Evolutionary conservation across 805 yeast species (phyloP).

Genomic region (Myxozyma nipponensis): DNA sequence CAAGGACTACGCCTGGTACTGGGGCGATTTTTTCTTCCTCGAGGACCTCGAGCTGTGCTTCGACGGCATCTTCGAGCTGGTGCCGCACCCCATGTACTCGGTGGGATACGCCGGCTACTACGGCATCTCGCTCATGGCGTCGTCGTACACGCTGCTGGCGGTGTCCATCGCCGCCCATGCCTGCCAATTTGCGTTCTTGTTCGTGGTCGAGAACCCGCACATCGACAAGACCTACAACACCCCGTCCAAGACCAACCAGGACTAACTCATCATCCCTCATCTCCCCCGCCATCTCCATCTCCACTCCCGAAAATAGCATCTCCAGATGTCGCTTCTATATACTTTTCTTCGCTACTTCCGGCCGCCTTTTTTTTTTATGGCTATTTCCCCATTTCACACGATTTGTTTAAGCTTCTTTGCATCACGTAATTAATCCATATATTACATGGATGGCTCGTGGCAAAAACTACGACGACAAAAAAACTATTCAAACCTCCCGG

Average conservation of each 20-base stretch:
- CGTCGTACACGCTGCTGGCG: conserved; percentile 63
- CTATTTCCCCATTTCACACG: too few relatives aligned
- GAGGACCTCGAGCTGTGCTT: conserved; percentile 67
- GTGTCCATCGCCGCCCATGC: conserved; percentile 74
- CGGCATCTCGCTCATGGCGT: conserved; percentile 73
- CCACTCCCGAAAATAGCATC: too few relatives aligned
- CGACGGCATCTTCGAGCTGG: conserved; percentile 85
- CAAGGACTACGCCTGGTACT: conserved; percentile 89
- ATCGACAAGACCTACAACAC: conserved; percentile 64
- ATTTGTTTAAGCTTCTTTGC: too few relatives aligned
- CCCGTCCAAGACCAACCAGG: conserved; percentile 17
- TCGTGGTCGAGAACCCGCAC: conserved; percentile 78
- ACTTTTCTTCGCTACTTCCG: too few relatives aligned
- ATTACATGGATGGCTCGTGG: too few relatives aligned
- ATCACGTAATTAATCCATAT: too few relatives aligned
- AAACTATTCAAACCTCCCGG: too few relatives aligned
- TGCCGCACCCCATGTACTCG: conserved; percentile 91
- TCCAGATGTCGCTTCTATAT: too few relatives aligned
- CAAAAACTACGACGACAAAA: too few relatives aligned
- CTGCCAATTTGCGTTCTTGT: conserved; percentile 69
- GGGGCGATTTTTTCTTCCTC: conserved; percentile 90
- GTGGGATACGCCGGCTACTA: conserved; percentile 85
- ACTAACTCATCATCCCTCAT: background rate
- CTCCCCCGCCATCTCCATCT: background rate
- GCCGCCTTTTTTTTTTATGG: too few relatives aligned